A percentile compares a stretch with the other conserved stretches of the same genome.
phyloP scores from a whole-genome alignment of 2,329 filamentous ascomycete genomes.

The Aspergillus sojae region DNA sequence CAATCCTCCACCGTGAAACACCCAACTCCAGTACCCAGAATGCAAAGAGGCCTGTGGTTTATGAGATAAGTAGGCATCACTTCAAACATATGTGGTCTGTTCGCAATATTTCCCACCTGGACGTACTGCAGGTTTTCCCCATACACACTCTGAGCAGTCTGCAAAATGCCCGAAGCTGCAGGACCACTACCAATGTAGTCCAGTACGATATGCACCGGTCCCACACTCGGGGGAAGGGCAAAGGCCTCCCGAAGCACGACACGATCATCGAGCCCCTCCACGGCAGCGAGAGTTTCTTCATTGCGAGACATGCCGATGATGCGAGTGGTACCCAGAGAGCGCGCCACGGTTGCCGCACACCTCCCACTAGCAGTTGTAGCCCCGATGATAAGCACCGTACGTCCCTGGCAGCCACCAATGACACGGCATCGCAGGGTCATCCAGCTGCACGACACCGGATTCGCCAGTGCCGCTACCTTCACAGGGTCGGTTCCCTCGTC shows the following conservation, averaged over 20 bases:
- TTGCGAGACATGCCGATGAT: conserved; percentile 4
- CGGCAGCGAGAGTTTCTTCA: background rate
- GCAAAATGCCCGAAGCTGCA: background rate
- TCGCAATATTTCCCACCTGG: background rate
- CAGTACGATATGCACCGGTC: conserved; percentile 3
- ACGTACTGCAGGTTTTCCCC: conserved; percentile 8
- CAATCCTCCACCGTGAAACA: conserved; percentile 6
- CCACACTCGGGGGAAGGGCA: background rate
- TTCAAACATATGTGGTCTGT: background rate
- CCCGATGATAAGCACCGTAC: conserved; percentile 8
- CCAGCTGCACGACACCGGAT: conserved; percentile 7
- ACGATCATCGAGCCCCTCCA: conserved; percentile 5
- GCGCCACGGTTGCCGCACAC: conserved; percentile 4
- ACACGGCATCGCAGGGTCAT: conserved; percentile 6
- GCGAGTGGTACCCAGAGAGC: conserved; percentile 2
- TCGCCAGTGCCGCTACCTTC: background rate
- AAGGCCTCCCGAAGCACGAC: background rate
- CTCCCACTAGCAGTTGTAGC: conserved; percentile 7
- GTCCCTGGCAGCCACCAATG: conserved; percentile 5
- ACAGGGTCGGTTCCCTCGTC: background rate
- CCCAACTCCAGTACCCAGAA: conserved; percentile 4
- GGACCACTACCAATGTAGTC: conserved; percentile 7
- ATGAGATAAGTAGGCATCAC: background rate
- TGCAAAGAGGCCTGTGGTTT: conserved; percentile 7
- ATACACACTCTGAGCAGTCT: background rate